phyloP scores from a whole-genome alignment of 306 rosid species.

The Notholithocarpus densiflorus region DNA sequence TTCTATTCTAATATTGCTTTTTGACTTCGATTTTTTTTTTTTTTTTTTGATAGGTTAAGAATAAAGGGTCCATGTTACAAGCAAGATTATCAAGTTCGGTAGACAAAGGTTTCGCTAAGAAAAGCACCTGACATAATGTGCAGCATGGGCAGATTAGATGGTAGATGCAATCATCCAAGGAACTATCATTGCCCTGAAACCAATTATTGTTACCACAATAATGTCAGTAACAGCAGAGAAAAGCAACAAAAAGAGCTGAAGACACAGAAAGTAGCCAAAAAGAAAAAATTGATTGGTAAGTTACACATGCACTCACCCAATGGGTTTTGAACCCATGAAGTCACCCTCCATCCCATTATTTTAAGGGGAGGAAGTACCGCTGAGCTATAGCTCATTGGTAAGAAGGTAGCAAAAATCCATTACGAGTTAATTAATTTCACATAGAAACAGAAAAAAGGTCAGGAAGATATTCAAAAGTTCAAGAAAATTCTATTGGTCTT shows the following conservation, averaged over 20 bases:
- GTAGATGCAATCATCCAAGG: slow-evolving; percentile 52
- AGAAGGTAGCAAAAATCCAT: no score
- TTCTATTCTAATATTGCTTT: background rate
- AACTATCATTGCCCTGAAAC: slow-evolving; percentile 51
- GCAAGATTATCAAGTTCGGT: background rate
- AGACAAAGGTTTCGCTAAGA: background rate
- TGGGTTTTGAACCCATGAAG: no score
- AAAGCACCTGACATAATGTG: slow-evolving; percentile 47
- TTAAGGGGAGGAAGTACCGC: no score
- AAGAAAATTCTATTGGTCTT: background rate
- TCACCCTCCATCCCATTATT: no score
- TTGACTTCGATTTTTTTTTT: background rate
- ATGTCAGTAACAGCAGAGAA: slow-evolving; percentile 6
- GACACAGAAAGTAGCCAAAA: background rate
- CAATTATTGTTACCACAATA: background rate
- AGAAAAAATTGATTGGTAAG: no score
- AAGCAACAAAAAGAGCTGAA: background rate
- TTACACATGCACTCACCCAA: no score
- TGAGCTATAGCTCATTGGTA: no score
- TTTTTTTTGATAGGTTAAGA: background rate
- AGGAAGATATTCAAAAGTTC: background rate
- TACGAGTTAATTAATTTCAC: background rate
- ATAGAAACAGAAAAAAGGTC: background rate
- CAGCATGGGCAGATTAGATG: slow-evolving; percentile 63
- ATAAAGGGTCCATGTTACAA: no score